phyloP scores from a whole-genome alignment of 2,329 filamentous ascomycete genomes.

The Fusarium guadeloupense region DNA sequence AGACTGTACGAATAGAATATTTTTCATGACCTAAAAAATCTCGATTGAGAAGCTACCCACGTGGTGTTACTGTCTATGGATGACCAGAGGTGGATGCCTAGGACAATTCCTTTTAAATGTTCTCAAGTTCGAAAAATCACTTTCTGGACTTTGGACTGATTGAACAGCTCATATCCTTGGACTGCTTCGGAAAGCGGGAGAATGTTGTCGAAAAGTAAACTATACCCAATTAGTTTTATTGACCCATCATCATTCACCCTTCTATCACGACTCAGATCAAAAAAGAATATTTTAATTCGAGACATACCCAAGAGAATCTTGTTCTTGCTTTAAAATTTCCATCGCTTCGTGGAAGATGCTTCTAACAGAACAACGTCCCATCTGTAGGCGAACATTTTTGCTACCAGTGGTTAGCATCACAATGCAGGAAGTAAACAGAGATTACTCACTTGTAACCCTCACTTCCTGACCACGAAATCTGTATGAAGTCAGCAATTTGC shows the following conservation, averaged over 20 bases:
- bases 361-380: slow-evolving; percentile 80
- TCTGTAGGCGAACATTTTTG: slow-evolving; percentile 79
- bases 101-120: background rate
- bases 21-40: background rate
- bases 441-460: slow-evolving; percentile 65
- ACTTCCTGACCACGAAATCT: slow-evolving; percentile 73
- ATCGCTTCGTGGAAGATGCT: slow-evolving; percentile 74
- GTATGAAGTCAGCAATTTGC: background rate
- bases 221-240: slow-evolving; percentile 43
- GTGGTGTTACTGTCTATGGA: background rate
- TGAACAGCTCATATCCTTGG: slow-evolving; percentile 75
- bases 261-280: background rate
- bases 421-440: background rate
- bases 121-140: slow-evolving; percentile 63
- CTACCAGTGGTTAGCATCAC: slow-evolving; percentile 47
- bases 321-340: slow-evolving; percentile 70
- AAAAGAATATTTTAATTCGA: background rate
- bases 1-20: background rate
- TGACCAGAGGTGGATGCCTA: background rate
- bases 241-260: background rate
- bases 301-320: slow-evolving; percentile 70
- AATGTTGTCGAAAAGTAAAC: slow-evolving; percentile 79
- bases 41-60: background rate
- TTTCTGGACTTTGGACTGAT: slow-evolving; percentile 78
- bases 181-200: slow-evolving; percentile 74